Percentiles rank a stretch among this genome's conserved stretches.
Conservation (phyloP, 192 early-diverging fungal genomes). For the Coemansia pectinata region DNA sequence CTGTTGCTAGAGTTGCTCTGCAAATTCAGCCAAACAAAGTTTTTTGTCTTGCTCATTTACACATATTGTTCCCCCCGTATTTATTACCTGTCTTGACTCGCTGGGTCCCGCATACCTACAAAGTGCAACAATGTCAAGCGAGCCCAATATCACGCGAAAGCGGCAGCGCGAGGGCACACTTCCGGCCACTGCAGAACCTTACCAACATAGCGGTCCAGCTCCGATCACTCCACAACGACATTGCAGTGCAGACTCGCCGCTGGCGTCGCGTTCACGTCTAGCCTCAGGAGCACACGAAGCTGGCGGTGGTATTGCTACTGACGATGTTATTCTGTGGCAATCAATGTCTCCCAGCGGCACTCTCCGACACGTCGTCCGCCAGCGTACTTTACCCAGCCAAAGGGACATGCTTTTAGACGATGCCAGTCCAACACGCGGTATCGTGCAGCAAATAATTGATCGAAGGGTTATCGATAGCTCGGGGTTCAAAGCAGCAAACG, state of each 20-base stretch:
- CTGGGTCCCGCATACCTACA: background rate
- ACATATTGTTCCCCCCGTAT: background rate
- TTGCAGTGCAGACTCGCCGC: slow-evolving; percentile 33
- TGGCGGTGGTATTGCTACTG: background rate
- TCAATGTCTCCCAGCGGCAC: slow-evolving; percentile 50
- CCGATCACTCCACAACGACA: slow-evolving; percentile 21
- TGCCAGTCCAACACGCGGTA: slow-evolving; percentile 22
- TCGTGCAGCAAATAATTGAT: slow-evolving; percentile 48
- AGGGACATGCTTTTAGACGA: slow-evolving; percentile 9
- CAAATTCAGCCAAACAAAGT: background rate
- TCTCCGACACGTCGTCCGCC: slow-evolving; percentile 36
- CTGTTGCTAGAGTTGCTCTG: background rate
- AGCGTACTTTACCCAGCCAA: slow-evolving; percentile 13
- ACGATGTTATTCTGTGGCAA: slow-evolving; percentile 46
- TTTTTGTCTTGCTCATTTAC: background rate
- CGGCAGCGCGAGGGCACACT: slow-evolving; percentile 14
- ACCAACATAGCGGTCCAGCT: background rate
- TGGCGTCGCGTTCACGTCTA: slow-evolving; percentile 8
- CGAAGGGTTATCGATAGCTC: slow-evolving; percentile 19
- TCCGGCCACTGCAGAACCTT: background rate
- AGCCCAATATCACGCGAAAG: slow-evolving; percentile 19
- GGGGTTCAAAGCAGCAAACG: slow-evolving; percentile 3
- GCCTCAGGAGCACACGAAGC: background rate
- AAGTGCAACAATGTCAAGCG: background rate
- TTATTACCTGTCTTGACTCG: background rate